Conservation (phyloP, 768 basidiomycete genomes). For the Boletus sensibilis region DNA sequence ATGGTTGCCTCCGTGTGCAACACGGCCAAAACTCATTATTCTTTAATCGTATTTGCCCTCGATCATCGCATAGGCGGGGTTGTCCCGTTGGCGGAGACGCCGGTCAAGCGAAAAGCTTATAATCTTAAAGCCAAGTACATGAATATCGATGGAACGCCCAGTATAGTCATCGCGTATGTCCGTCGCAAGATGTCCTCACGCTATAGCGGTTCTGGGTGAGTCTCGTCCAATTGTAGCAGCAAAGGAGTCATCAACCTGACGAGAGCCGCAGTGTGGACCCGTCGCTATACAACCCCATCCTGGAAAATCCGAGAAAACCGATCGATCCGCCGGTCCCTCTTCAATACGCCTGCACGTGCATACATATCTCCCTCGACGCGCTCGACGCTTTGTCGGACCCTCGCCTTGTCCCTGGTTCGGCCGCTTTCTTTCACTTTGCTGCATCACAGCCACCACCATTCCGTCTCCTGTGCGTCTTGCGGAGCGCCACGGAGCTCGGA, state of each 20-base stretch:
- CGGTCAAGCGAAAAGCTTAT: constrained; percentile 52
- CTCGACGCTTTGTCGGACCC: constrained; percentile 49
- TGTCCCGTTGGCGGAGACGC: constrained; percentile 48
- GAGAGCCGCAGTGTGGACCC: constrained; percentile 27
- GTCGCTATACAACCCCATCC: constrained; percentile 31
- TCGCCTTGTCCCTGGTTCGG: constrained; percentile 36
- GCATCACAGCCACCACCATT: constrained; percentile 40
- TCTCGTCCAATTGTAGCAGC: background rate
- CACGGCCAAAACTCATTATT: constrained; percentile 42
- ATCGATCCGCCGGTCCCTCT: constrained; percentile 46
- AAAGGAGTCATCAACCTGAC: constrained; percentile 2
- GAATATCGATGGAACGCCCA: constrained; percentile 41
- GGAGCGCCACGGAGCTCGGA: constrained; percentile 39
- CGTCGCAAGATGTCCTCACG: constrained; percentile 35
- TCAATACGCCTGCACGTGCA: constrained; percentile 44
- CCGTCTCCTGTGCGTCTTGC: constrained; percentile 37
- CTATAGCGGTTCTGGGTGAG: constrained; percentile 18
- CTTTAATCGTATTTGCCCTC: constrained; percentile 52
- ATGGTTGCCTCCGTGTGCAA: constrained; percentile 61
- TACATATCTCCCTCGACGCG: constrained; percentile 40
- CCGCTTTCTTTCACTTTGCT: constrained; percentile 38
- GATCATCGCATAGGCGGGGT: constrained; percentile 48
- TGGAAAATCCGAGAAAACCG: constrained; percentile 33
- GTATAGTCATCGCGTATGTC: constrained; percentile 57
- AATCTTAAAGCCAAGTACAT: constrained; percentile 62